Percentiles rank a stretch among this genome's conserved stretches.
Conservation (phyloP, 2,329 filamentous ascomycete species). For the Colletotrichum melonis region DNA sequence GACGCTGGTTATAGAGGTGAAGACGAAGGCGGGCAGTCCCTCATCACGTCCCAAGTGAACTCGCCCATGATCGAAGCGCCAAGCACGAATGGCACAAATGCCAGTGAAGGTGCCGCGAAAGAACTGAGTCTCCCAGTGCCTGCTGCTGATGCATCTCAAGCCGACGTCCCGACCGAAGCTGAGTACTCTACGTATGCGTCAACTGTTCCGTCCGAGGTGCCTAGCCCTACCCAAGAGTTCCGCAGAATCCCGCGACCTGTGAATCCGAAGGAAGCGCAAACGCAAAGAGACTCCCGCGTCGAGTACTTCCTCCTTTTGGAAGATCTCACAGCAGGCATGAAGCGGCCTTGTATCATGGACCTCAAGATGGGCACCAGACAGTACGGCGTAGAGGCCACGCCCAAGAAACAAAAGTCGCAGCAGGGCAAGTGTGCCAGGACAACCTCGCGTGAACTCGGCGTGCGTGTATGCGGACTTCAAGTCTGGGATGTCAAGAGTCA, state of each 20-base stretch:
- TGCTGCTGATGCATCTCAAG: constrained; percentile 8
- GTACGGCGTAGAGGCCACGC: constrained; percentile 90
- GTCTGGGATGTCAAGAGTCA: constrained; percentile 90
- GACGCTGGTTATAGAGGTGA: constrained; percentile 84
- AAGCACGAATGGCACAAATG: constrained; percentile 9
- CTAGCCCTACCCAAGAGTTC: constrained; percentile 52
- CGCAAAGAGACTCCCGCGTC: constrained; percentile 72
- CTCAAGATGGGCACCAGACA: constrained; percentile 99
- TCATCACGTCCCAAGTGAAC: constrained; percentile 32
- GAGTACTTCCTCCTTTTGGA: constrained; percentile 95
- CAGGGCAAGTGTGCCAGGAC: constrained; percentile 92
- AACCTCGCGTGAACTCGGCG: constrained; percentile 90
- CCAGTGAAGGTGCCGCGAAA: neutral
- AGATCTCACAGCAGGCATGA: constrained; percentile 96
- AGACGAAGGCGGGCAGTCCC: constrained; percentile 54
- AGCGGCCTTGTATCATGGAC: constrained; percentile 94
- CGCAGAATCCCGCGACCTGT: constrained; percentile 68
- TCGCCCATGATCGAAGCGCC: constrained; percentile 31
- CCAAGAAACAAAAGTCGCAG: constrained; percentile 94
- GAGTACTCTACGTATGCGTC: constrained; percentile 28
- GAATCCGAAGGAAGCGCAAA: constrained; percentile 83
- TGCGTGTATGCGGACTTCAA: constrained; percentile 94
- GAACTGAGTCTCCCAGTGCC: constrained; percentile 18
- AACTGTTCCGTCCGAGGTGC: constrained; percentile 46
- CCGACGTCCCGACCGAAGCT: constrained; percentile 2